phyloP scores from a whole-genome alignment of 257 asterid genomes.

The Echites panduratus region DNA sequence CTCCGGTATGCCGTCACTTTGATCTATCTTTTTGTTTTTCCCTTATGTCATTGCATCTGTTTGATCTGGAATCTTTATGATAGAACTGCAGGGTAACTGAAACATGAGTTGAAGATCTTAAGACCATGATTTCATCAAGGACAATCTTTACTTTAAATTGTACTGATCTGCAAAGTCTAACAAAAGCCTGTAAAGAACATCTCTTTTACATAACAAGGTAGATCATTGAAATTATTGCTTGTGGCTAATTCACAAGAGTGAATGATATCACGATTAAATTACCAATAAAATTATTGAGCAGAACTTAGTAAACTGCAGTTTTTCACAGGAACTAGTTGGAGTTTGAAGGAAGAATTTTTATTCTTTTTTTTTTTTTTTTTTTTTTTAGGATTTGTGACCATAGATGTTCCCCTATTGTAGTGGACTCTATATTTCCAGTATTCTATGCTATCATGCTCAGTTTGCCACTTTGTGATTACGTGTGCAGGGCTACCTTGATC shows the following conservation, averaged over 20 bases:
- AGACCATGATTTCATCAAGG: no score
- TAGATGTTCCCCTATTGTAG: no score
- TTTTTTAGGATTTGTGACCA: no score
- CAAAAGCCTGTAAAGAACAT: background rate
- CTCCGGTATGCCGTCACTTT: conserved; percentile 54
- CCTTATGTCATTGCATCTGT: background rate
- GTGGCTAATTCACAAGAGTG: background rate
- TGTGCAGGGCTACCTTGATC: conserved; percentile 87
- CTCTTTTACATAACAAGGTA: background rate
- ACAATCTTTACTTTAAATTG: background rate
- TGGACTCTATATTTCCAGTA: background rate
- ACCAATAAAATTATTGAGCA: no score
- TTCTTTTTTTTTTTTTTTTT: no score
- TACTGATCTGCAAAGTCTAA: background rate
- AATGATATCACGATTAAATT: background rate
- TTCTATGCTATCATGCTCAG: background rate
- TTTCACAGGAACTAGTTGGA: background rate
- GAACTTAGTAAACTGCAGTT: background rate
- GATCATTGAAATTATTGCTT: background rate
- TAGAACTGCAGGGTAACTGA: background rate
- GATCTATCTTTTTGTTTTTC: background rate
- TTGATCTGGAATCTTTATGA: background rate
- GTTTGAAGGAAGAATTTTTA: background rate
- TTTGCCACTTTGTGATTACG: background rate
- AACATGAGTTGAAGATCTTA: background rate